Conservation (phyloP, 331 rosid species). For the Malus hybrid region DNA sequence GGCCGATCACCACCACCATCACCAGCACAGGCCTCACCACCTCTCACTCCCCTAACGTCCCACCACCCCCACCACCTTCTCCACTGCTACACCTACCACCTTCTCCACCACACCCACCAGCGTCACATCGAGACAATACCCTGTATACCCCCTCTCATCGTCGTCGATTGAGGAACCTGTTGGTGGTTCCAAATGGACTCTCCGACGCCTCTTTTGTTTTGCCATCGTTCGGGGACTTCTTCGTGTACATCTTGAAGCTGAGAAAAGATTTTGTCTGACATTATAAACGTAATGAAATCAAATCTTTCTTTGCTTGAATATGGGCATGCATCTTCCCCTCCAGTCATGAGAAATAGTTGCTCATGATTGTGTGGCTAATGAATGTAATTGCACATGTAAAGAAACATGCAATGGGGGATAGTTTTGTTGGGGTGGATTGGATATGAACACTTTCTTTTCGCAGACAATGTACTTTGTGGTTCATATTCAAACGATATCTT, state of each 20-base stretch:
- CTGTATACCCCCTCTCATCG: slow-evolving; percentile 35
- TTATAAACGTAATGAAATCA: background rate
- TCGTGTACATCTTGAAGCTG: background rate
- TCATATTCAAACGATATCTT: background rate
- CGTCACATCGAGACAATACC: slow-evolving; percentile 31
- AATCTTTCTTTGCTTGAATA: background rate
- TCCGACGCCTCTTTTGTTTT: background rate
- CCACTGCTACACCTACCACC: slow-evolving; percentile 5
- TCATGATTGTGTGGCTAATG: too few species aligned
- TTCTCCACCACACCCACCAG: slow-evolving; percentile 18
- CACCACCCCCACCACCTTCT: slow-evolving; percentile 16
- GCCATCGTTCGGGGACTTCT: too few species aligned
- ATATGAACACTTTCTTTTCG: too few species aligned
- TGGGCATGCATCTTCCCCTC: background rate
- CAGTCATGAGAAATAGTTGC: too few species aligned
- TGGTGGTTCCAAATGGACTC: background rate
- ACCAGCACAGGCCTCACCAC: slow-evolving; percentile 66
- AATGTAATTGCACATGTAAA: background rate
- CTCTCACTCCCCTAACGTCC: slow-evolving; percentile 62
- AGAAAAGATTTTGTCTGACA: background rate
- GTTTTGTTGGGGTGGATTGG: background rate
- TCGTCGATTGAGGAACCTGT: slow-evolving; percentile 16
- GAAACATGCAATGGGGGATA: background rate
- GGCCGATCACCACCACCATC: slow-evolving; percentile 52
- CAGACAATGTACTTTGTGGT: background rate